Evolutionary conservation across 768 basidiomycete genomes (phyloP), one percentile per base, ranked within the genome.

Genomic region (Suillus brevipes): DNA sequence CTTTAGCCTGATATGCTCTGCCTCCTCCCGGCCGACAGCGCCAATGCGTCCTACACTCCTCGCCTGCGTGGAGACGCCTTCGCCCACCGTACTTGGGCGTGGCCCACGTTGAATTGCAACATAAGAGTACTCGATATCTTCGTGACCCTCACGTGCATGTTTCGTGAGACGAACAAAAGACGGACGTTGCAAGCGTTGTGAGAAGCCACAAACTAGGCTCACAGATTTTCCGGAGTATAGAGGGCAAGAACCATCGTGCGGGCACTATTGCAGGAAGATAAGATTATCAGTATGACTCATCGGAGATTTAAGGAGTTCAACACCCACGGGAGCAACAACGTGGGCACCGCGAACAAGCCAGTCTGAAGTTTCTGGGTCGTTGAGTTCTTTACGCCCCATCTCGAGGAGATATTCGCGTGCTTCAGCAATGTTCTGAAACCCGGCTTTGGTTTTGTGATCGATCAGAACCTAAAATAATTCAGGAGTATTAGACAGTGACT

Each of bases 71-170:
- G 57, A 25, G 18, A 28, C 28, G 2, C 61, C 52, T 38, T 59
- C 58, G 25, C 18, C 58, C 38, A 57, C 52, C 49, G 16, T 34
- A 31, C 61, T 63, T 9, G 95, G 95, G 64, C 96, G 83, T 36
- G 79, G 67, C 3, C 96, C 97, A 59, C 94, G 84, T 38, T 88
- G 88, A 63, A 99, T 84, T 37, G 95, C 91, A 57, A 97, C 85
- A 74, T 99, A 99, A 20, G 94, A 93, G 74, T 95, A 98, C 40
- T 85, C 87, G 42, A 88, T 84, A 69, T 97, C 91, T 76, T 97
- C 95, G 67, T 96, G 92, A 2, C 94, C 95, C 38, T 85, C 76
- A 31, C 84, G 86, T 28, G 91, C 89, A 75, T 97, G 94, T 74
- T 97, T 98, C 23, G 95, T 98, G 65, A 81, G 83, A 36, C 94